Percentiles rank a stretch among this genome's conserved stretches.
Conservation (phyloP, 371 early-diverging fungal genomes). For the Blakeslea trispora region DNA sequence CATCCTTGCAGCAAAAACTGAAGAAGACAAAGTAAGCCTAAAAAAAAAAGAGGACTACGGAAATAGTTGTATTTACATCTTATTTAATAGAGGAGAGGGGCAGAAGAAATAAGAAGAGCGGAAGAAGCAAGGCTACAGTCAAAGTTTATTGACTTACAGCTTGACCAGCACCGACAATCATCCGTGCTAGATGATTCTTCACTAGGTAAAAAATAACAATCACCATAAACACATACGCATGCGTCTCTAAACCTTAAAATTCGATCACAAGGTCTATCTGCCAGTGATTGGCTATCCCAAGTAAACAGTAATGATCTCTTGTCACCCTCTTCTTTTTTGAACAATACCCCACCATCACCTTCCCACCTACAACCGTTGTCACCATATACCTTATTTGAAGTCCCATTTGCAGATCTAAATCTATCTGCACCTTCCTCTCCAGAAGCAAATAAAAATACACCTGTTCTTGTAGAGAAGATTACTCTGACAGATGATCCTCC, state of each 20-base stretch:
- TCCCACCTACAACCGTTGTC: slow-evolving; percentile 35
- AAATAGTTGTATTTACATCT: slow-evolving; percentile 1
- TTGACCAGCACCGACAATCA: slow-evolving; percentile 33
- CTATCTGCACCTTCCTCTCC: slow-evolving; percentile 43
- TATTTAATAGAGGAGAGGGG: slow-evolving; percentile 39
- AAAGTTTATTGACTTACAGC: slow-evolving; percentile 46
- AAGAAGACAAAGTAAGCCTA: slow-evolving; percentile 62
- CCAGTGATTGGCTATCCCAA: slow-evolving; percentile 27
- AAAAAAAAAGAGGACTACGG: slow-evolving; percentile 10
- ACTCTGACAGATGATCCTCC: slow-evolving; percentile 7
- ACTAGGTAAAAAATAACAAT: slow-evolving; percentile 8
- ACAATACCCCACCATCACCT: slow-evolving; percentile 42
- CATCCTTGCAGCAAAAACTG: slow-evolving; percentile 52
- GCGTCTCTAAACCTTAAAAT: no score
- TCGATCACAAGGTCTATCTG: slow-evolving; percentile 26
- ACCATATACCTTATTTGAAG: slow-evolving; percentile 40
- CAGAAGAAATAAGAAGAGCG: slow-evolving; percentile 47
- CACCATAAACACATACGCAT: no score
- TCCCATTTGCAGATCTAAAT: slow-evolving; percentile 45
- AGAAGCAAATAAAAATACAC: slow-evolving; percentile 17
- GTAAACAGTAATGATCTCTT: slow-evolving; percentile 17
- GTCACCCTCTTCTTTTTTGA: slow-evolving; percentile 17
- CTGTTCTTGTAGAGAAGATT: slow-evolving; percentile 11
- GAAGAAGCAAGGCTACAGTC: slow-evolving; percentile 46
- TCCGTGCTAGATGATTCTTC: slow-evolving; percentile 32